Conservation (phyloP, 805 yeast genomes). For the Saccharomyces mikatae region DNA sequence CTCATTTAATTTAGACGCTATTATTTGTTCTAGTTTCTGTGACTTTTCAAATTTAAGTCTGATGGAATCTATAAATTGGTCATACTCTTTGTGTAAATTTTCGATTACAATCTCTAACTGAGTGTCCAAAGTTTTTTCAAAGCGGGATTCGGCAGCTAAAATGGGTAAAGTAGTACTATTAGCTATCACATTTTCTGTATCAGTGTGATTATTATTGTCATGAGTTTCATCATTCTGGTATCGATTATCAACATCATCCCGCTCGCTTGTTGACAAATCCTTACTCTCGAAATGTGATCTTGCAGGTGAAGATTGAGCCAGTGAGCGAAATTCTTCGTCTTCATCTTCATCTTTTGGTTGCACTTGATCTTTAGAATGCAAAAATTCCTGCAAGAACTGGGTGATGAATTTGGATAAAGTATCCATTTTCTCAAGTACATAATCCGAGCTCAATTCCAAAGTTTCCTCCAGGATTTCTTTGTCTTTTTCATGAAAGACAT, state of each 20-base stretch:
- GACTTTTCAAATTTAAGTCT: conserved; percentile 16
- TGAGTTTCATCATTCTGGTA: background rate
- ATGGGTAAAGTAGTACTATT: conserved; percentile 12
- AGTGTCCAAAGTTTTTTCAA: conserved; percentile 13
- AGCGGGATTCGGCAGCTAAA: background rate
- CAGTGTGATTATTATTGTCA: conserved; percentile 1
- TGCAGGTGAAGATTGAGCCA: background rate
- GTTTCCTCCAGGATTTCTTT: conserved; percentile 16
- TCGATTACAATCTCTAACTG: conserved; percentile 23
- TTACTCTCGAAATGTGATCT: background rate
- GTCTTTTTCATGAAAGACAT: conserved; percentile 14
- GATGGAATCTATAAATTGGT: conserved; percentile 21
- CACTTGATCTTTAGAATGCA: background rate
- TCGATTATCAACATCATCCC: background rate
- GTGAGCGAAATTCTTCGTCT: background rate
- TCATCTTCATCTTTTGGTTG: background rate
- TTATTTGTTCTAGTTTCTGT: conserved; percentile 10
- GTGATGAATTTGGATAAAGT: conserved; percentile 15
- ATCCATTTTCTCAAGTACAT: conserved; percentile 23
- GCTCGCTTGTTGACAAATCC: background rate
- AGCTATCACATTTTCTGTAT: conserved; percentile 7
- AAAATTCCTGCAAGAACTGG: background rate
- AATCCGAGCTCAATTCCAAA: conserved; percentile 16
- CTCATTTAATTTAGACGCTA: conserved; percentile 17
- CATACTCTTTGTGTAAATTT: conserved; percentile 25